Evolutionary conservation across 495 filamentous ascomycete genomes (phyloP).

Genomic region (Podospora pseudoanserina): DNA sequence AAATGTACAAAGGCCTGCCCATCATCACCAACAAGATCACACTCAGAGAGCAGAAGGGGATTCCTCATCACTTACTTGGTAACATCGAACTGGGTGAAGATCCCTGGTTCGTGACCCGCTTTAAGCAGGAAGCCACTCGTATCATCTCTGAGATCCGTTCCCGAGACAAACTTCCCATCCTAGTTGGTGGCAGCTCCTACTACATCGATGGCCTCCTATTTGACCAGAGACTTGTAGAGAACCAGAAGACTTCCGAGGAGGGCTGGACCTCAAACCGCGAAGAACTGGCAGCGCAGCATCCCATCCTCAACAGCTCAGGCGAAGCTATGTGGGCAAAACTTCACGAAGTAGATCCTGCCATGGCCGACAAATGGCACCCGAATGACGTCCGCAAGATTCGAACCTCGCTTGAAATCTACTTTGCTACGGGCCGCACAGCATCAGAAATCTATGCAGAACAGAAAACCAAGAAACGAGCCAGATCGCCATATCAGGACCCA

Average conservation of each 20-base stretch:
- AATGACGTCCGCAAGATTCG: slow-evolving; percentile 86
- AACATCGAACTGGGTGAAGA: slow-evolving; percentile 68
- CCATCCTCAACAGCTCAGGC: slow-evolving; percentile 67
- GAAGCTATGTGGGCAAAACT: slow-evolving; percentile 68
- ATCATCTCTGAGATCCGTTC: slow-evolving; percentile 73
- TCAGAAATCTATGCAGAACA: slow-evolving; percentile 89
- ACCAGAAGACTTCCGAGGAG: slow-evolving; percentile 35
- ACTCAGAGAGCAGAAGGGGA: slow-evolving; percentile 65
- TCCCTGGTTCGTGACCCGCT: slow-evolving; percentile 76
- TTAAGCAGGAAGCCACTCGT: slow-evolving; percentile 61
- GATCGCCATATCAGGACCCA: slow-evolving; percentile 11
- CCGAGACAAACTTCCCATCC: slow-evolving; percentile 75
- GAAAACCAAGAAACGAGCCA: slow-evolving; percentile 32
- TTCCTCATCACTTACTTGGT: slow-evolving; percentile 87
- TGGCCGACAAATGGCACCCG: slow-evolving; percentile 92
- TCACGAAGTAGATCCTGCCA: slow-evolving; percentile 75
- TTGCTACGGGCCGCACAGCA: slow-evolving; percentile 70
- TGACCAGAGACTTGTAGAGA: slow-evolving; percentile 56
- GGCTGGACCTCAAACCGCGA: slow-evolving; percentile 27
- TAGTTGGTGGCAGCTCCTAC: slow-evolving; percentile 94
- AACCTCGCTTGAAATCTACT: slow-evolving; percentile 84
- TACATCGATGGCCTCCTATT: slow-evolving; percentile 89
- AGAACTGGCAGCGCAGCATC: slow-evolving; percentile 49
- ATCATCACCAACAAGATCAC: slow-evolving; percentile 95
- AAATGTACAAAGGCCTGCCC: slow-evolving; percentile 89